phyloP scores from a whole-genome alignment of 1,139 yeast genomes.

The Hyphopichia wangnamkhiaoensis region DNA sequence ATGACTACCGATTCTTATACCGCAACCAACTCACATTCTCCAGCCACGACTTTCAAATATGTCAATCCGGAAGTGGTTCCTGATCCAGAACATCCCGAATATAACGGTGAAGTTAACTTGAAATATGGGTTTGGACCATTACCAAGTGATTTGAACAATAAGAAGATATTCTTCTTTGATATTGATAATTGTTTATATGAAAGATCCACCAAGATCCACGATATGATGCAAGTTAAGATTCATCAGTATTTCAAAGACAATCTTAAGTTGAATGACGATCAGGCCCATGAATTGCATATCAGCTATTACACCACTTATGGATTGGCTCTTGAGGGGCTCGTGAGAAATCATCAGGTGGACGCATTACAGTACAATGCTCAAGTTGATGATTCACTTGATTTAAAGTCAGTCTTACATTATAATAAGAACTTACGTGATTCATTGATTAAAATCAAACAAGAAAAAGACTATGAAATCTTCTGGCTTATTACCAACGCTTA shows the following conservation, averaged over 20 bases:
- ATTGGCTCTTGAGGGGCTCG: conserved; percentile 88
- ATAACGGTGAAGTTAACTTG: conserved; percentile 31
- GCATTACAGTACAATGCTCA: conserved; percentile 84
- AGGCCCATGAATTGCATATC: conserved; percentile 72
- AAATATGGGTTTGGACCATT: conserved; percentile 51
- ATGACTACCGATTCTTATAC: conserved; percentile 2
- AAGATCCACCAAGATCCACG: conserved; percentile 74
- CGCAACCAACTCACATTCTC: neutral
- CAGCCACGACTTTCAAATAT: neutral
- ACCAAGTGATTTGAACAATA: conserved; percentile 30
- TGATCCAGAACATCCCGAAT: conserved; percentile 22
- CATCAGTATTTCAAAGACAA: conserved; percentile 74
- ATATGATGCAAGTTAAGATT: conserved; percentile 83
- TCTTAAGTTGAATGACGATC: conserved; percentile 64
- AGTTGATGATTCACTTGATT: conserved; percentile 91
- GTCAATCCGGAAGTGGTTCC: conserved; percentile 5
- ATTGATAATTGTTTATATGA: conserved; percentile 89
- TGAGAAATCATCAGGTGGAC: conserved; percentile 76
- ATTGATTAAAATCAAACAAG: conserved; percentile 45
- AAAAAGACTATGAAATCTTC: conserved; percentile 37
- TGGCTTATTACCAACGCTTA: conserved; percentile 97
- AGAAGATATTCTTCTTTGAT: conserved; percentile 76
- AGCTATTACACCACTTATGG: conserved; percentile 86
- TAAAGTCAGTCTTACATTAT: conserved; percentile 71
- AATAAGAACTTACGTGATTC: conserved; percentile 53